Base-by-base conservation (phyloP, 2,329 filamentous ascomycete species). In the Chaetothyriales sp. region DNA sequence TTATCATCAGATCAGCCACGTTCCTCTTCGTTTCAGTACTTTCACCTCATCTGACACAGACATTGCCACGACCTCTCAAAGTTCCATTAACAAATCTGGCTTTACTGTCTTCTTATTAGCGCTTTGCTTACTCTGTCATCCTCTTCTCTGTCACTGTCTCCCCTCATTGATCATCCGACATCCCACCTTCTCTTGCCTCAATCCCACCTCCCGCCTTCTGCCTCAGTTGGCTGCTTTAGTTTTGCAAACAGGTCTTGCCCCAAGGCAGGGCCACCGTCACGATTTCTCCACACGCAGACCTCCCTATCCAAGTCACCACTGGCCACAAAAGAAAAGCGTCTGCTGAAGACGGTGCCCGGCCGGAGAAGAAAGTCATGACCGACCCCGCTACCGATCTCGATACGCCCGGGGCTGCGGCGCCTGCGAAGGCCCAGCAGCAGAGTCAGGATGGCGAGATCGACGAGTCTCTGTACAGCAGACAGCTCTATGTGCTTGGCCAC, bases 401-500 rank as follows among this genome's bases (percentile, higher is more conserved):
- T 63, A 74, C 71, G 58, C 73, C 75, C 56, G 69, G 74, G 56
- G 72, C 75, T n/a, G n/a, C n/a, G 58, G 75, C 74, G 47, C 32
- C 32, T 5, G 10, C 10, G 32, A 39, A 39, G 32, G 22, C 22
- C 6, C 72, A 76, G 53, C 75, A 79, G 66, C 72, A 76, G 69
- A 73, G 80, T 60, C 80, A 80, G 62, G 72, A 76, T 60, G 77
- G 77, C 59, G 79, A 81, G 60, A 83, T 83, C 60, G 79, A 83
- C 60, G 79, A 83, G 66, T 80, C 78, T 43, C 68, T 83, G 50
- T 83, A 83, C 70, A 81, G 78, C 65, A 70, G 79, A 59, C 79
- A 83, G 69, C 75, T 83, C 64, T 84, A 84, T 61, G 80, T 84
- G 51, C 76, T 84, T 51, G 80, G 92, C 51, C 80, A 84, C 64